These are phyloP conservation scores for Bipolaris victoriae DNA, from an alignment of 2,329 filamentous ascomycete genomes.

Conservation along the genomic window DNA sequence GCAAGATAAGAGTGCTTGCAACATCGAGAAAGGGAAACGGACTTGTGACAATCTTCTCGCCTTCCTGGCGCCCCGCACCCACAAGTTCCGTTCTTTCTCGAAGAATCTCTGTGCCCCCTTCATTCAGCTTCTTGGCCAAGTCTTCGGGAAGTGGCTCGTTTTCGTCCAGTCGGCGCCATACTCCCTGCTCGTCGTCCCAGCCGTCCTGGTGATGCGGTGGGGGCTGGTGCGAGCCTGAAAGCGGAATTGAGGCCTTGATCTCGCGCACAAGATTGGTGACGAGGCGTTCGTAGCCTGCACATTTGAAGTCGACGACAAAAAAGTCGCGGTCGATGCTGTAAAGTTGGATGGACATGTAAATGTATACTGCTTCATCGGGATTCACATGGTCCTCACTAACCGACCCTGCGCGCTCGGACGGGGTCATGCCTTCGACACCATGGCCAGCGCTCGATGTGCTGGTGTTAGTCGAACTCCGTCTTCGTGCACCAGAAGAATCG, in stretches of 20 bases:
- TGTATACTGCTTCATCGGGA: constrained; percentile 74
- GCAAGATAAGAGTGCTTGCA: constrained; percentile 88
- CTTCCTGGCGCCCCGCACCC: constrained; percentile 60
- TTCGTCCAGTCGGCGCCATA: constrained; percentile 43
- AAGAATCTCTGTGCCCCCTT: constrained; percentile 45
- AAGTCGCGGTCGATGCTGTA: constrained; percentile 79
- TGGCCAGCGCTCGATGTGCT: constrained; percentile 37
- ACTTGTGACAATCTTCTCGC: constrained; percentile 94
- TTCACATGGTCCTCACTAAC: constrained; percentile 44
- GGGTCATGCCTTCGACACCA: constrained; percentile 37
- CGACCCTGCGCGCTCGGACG: constrained; percentile 21
- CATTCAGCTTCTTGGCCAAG: constrained; percentile 35
- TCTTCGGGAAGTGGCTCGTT: constrained; percentile 42
- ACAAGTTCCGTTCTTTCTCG: constrained; percentile 51
- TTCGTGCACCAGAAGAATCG: constrained; percentile 32
- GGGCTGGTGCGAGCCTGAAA: constrained; percentile 25
- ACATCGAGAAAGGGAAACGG: constrained; percentile 96
- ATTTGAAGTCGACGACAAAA: constrained; percentile 98
- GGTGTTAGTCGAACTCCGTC: constrained; percentile 43
- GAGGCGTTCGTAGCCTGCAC: constrained; percentile 93
- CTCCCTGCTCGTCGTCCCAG: constrained; percentile 44
- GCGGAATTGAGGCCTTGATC: constrained; percentile 37
- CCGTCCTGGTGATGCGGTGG: constrained; percentile 35
- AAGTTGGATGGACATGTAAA: constrained; percentile 85
- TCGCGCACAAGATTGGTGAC: constrained; percentile 56